Percentiles rank a stretch among this genome's conserved stretches.
phyloP scores from a whole-genome alignment of 164 flowering plant genomes.

The Stephania japonica region DNA sequence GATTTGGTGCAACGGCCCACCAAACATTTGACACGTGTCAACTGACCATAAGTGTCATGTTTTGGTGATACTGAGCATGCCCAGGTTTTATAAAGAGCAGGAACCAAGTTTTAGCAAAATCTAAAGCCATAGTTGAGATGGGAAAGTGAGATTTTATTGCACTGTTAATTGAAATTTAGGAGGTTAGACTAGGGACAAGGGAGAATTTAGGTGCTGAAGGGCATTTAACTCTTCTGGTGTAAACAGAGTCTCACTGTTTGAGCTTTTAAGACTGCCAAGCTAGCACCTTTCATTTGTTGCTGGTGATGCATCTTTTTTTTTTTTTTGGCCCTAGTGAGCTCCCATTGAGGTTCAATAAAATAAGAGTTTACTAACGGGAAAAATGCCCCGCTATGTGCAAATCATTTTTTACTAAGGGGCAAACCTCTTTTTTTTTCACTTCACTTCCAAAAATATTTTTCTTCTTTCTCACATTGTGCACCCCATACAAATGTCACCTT shows the following conservation, averaged over 20 bases:
- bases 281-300: neutral
- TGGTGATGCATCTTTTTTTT: neutral
- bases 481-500: too few species aligned
- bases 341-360: neutral
- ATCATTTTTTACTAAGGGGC: too few species aligned
- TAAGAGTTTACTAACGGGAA: neutral
- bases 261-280: neutral
- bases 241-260: neutral
- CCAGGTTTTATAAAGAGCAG: neutral
- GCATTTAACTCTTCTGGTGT: slow-evolving; percentile 13
- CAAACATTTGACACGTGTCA: neutral
- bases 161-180: neutral
- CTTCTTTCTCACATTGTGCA: too few species aligned
- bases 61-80: neutral
- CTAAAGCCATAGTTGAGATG: neutral
- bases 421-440: too few species aligned
- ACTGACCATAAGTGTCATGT: neutral
- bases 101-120: neutral
- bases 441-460: too few species aligned
- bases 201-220: slow-evolving; percentile 6
- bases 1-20: slow-evolving; percentile 3
- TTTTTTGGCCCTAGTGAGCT: too few species aligned
- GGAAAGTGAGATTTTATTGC: neutral
- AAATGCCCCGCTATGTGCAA: too few species aligned
- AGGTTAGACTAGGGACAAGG: slow-evolving; percentile 1